These are phyloP conservation scores for Syzygium syzygioides DNA, from an alignment of 441 rosid species.

Conservation along the genomic window DNA sequence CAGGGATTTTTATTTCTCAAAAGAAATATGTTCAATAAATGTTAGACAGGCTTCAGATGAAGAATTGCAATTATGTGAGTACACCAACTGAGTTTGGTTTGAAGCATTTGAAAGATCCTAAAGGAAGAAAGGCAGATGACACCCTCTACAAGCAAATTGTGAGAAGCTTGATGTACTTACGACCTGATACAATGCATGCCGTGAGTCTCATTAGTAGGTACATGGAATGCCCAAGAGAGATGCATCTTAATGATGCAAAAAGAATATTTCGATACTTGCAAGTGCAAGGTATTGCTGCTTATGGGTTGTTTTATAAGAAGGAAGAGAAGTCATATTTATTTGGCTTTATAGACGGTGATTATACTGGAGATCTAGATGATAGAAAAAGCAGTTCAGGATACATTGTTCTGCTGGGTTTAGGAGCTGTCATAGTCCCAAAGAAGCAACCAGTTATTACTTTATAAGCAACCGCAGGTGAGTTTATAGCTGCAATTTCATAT, in stretches of 20 bases:
- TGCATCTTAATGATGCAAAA: neutral
- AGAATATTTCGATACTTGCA: neutral
- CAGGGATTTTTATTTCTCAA: rapidly evolving
- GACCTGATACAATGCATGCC: rapidly evolving
- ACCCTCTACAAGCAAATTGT: neutral
- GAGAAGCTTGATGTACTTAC: neutral
- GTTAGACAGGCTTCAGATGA: neutral
- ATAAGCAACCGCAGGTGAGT: rapidly evolving
- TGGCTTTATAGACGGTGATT: rapidly evolving
- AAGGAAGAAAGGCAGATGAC: neutral
- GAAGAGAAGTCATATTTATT: neutral
- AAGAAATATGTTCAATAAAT: neutral
- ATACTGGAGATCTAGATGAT: neutral
- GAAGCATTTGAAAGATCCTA: neutral
- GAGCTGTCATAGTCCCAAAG: neutral
- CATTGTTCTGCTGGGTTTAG: neutral
- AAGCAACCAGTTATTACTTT: neutral
- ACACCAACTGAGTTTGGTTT: neutral
- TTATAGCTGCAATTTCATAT: rapidly evolving
- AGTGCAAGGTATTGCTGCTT: neutral
- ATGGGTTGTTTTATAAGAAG: neutral
- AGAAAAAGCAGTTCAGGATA: neutral
- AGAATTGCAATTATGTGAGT: neutral
- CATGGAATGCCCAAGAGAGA: neutral
- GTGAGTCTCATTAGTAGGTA: neutral